These are phyloP conservation scores for Hyaloscypha variabilis DNA, from an alignment of 495 filamentous ascomycete genomes.

Conservation along the genomic window DNA sequence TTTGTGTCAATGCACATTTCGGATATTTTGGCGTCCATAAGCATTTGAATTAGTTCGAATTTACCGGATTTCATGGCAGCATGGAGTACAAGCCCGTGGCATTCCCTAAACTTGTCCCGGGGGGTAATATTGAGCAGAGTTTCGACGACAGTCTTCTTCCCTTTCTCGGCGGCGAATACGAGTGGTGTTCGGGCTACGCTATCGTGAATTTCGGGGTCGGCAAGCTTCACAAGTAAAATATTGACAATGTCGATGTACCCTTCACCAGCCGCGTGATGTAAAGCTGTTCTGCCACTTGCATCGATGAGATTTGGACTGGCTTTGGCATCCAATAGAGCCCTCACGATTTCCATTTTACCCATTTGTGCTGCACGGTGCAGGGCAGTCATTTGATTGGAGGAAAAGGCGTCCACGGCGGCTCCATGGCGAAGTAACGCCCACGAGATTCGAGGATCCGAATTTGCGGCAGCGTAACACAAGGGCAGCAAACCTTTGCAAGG, in stretches of 20 bases:
- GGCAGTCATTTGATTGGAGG: conserved; percentile 2
- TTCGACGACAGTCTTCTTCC: conserved; percentile 2
- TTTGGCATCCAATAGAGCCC: conserved; percentile 1
- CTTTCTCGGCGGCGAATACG: conserved; percentile 1
- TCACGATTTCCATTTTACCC: conserved; percentile 2
- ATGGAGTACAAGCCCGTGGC: conserved; percentile 1
- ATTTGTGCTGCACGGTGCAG: conserved; percentile 1
- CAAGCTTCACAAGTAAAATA: neutral
- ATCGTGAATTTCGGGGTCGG: conserved; percentile 1
- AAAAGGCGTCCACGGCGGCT: neutral
- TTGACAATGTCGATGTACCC: conserved; percentile 1
- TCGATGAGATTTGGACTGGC: conserved; percentile 1
- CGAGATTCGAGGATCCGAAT: conserved; percentile 2
- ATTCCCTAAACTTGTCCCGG: neutral
- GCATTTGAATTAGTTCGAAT: conserved; percentile 1
- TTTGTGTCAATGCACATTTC: conserved; percentile 1
- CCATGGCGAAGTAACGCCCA: conserved; percentile 1
- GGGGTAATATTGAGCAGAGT: conserved; percentile 1
- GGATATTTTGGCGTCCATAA: conserved; percentile 2
- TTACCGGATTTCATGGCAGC: conserved; percentile 1
- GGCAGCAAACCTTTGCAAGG: neutral
- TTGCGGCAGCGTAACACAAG: conserved; percentile 1
- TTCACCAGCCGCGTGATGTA: conserved; percentile 1
- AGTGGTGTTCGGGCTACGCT: neutral
- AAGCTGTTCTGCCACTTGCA: conserved; percentile 1